Base-by-base conservation (phyloP, 106 monocot genomes). In the Dendrobium officinale region DNA sequence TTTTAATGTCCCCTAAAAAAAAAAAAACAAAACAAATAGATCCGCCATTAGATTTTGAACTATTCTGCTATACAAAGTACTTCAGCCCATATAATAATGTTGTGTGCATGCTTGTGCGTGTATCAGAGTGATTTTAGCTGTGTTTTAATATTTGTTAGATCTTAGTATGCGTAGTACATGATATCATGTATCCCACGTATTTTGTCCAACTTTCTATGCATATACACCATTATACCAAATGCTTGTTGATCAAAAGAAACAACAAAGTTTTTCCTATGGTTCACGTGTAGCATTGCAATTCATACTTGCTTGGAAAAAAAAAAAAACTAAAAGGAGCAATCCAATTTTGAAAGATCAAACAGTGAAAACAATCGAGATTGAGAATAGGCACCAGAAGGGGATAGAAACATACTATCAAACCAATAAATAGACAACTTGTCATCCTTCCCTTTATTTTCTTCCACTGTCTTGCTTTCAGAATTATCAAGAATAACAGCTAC, bases 401-500 rank as follows among this genome's bases (percentile, higher is more conserved):
- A 42, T 77, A 84, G 84, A 84, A 78, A 64, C 93, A 86, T 99
- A 99, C 99, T 81, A 47, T 93, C 89, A 85, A 99, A 93, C 99
- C 99, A 99, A 80, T 85, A 89, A 85, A 93, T 75, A 26, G 89
- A 91, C 77, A 89, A 82, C 80, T 90, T 88, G 47, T 80, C 79
- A 81, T 54, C 79, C 24, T 70, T 29, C 11, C 15, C 37, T 9
- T 70, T 70, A 37, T 37, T 4, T n/a, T 61, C 88, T 55, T 88
- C 83, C 18, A 77, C 83, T 33, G 67, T 44, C 59, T 85, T 85
- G 29, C 75, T 83, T 77, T 67, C 79, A 64, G 68, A 20, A 48
- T 29, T 84, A 67, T 99, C 95, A 81, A 99, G 85, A 88, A 95
- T 93, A 24, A 99, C 99, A 89, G 99, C 95, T 48, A 99, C 93